Conservation (phyloP, 2,329 filamentous ascomycete genomes). For the Penicillium sp. region DNA sequence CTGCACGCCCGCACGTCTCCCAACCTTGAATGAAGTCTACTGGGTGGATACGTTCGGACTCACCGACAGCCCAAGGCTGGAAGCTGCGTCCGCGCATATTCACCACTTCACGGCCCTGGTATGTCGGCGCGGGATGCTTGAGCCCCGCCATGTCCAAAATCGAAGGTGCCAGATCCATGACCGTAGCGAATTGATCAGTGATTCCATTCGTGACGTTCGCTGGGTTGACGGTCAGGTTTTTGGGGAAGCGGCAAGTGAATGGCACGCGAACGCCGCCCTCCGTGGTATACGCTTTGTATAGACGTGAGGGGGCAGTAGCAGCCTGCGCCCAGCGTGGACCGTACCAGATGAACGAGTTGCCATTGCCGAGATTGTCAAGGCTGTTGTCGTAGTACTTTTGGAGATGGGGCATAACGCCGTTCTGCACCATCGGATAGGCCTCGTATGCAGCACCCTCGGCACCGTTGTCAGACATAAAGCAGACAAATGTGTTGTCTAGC, state of each 20-base stretch:
- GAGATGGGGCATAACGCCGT: slow-evolving; percentile 56
- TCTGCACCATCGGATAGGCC: slow-evolving; percentile 59
- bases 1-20: slow-evolving; percentile 58
- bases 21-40: slow-evolving; percentile 58
- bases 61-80: slow-evolving; percentile 43
- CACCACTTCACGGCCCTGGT: slow-evolving; percentile 54
- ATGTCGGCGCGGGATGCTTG: slow-evolving; percentile 57
- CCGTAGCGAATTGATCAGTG: slow-evolving; percentile 55
- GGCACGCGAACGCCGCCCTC: slow-evolving; percentile 57
- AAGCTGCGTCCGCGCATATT: slow-evolving; percentile 55
- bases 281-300: slow-evolving; percentile 54
- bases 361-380: slow-evolving; percentile 61
- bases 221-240: slow-evolving; percentile 20
- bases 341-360: slow-evolving; percentile 63
- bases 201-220: slow-evolving; percentile 38
- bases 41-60: slow-evolving; percentile 48
- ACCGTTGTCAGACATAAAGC: slow-evolving; percentile 66
- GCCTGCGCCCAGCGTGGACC: slow-evolving; percentile 60
- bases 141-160: slow-evolving; percentile 45
- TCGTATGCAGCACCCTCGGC: slow-evolving; percentile 63
- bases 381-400: slow-evolving; percentile 61
- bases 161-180: slow-evolving; percentile 56
- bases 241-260: slow-evolving; percentile 51
- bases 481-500: slow-evolving; percentile 65
- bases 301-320: slow-evolving; percentile 52